Evolutionary conservation across 257 asterid genomes (phyloP).

Genomic region (Solanum sejunctum): DNA sequence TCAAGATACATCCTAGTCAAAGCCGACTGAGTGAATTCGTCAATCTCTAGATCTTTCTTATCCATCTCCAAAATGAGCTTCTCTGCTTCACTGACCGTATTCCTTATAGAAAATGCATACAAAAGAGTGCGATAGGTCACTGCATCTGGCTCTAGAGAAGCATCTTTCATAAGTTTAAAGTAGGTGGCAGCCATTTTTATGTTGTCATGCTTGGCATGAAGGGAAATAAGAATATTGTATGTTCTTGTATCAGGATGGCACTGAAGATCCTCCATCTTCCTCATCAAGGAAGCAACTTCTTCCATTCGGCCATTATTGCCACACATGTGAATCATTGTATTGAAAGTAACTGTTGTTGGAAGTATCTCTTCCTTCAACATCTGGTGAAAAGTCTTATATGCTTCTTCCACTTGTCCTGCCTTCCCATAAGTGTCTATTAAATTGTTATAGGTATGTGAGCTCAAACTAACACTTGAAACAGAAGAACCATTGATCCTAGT

Average conservation of each 20-base stretch:
- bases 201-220: slow-evolving; percentile 66
- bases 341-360: slow-evolving; percentile 80
- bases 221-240: slow-evolving; percentile 68
- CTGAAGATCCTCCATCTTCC: slow-evolving; percentile 52
- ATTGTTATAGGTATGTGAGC: slow-evolving; percentile 61
- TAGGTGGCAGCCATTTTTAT: slow-evolving; percentile 52
- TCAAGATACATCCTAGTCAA: slow-evolving; percentile 86
- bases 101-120: slow-evolving; percentile 75
- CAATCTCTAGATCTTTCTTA: slow-evolving; percentile 52
- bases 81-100: slow-evolving; percentile 76
- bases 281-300: slow-evolving; percentile 48
- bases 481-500: slow-evolving; percentile 11
- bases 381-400: slow-evolving; percentile 46
- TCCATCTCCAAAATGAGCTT: slow-evolving; percentile 67
- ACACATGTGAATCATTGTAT: slow-evolving; percentile 87
- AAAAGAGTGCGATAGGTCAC: slow-evolving; percentile 85
- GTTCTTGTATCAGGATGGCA: slow-evolving; percentile 81
- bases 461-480: slow-evolving; percentile 18
- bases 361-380: slow-evolving; percentile 58
- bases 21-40: slow-evolving; percentile 83
- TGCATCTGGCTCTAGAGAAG: slow-evolving; percentile 68
- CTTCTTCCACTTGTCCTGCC: slow-evolving; percentile 72
- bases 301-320: slow-evolving; percentile 63
- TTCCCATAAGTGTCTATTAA: slow-evolving; percentile 91
- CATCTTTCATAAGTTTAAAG: slow-evolving; percentile 60